A percentile compares a stretch with the other conserved stretches of the same genome.
Evolutionary conservation across 2,329 filamentous ascomycete genomes (phyloP).

Genomic region (Pyrenophora seminiperda): DNA sequence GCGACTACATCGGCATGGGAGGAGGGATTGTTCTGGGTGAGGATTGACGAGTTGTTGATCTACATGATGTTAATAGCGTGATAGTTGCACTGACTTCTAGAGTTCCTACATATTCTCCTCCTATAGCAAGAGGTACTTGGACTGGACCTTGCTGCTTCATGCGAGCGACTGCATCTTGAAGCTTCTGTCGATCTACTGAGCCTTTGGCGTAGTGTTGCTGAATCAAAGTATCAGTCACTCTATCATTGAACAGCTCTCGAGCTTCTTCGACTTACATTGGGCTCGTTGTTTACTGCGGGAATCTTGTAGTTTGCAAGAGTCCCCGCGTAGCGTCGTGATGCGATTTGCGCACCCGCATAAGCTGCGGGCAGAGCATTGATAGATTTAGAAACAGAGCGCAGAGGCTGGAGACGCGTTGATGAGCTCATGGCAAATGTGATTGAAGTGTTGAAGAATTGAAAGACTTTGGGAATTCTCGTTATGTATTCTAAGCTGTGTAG

Average conservation of each 20-base stretch:
- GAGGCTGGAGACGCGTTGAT: conserved; percentile 39
- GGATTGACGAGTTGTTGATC: conserved; percentile 69
- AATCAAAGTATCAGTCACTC: conserved; percentile 11
- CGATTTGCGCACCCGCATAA: conserved; percentile 30
- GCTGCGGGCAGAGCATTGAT: conserved; percentile 31
- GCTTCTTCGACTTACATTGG: conserved; percentile 71
- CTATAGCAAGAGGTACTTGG: conserved; percentile 81
- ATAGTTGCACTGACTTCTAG: not conserved
- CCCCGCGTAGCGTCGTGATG: conserved; percentile 48
- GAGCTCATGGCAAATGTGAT: conserved; percentile 35
- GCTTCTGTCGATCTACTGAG: conserved; percentile 75
- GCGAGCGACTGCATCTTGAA: conserved; percentile 73
- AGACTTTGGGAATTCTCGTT: conserved; percentile 16
- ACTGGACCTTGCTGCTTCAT: conserved; percentile 72
- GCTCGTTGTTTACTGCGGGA: conserved; percentile 86
- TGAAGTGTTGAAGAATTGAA: not conserved
- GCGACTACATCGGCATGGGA: conserved; percentile 78
- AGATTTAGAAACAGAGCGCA: conserved; percentile 37
- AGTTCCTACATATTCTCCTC: conserved; percentile 72
- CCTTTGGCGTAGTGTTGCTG: conserved; percentile 90
- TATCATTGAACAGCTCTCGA: fast-evolving
- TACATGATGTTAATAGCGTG: conserved; percentile 41
- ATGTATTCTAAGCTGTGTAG: conserved; percentile 30
- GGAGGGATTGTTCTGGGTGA: conserved; percentile 80
- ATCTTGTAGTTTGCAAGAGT: conserved; percentile 85